Conservation (phyloP, 2,329 filamentous ascomycete genomes). For the Mariannaea sp. region DNA sequence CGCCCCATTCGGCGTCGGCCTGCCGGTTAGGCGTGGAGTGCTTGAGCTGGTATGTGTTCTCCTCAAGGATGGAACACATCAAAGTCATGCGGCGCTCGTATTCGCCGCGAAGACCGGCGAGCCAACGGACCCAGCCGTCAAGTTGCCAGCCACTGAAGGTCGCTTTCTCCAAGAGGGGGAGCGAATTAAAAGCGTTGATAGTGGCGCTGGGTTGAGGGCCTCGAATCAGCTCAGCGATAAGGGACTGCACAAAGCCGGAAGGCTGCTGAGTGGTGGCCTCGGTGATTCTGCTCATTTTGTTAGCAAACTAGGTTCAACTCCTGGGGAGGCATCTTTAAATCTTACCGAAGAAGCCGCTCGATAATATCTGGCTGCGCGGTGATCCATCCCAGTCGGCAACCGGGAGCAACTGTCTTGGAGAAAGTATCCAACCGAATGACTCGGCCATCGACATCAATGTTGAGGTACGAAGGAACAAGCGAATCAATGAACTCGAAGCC, state of each 20-base stretch:
- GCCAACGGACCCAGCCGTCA: conserved; percentile 89
- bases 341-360: conserved; percentile 63
- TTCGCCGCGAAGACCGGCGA: conserved; percentile 78
- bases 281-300: conserved; percentile 60
- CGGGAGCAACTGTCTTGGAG: conserved; percentile 89
- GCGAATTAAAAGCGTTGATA: conserved; percentile 48
- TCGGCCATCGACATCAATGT: conserved; percentile 80
- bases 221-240: conserved; percentile 78
- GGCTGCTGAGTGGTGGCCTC: conserved; percentile 83
- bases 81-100: conserved; percentile 84
- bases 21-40: conserved; percentile 55
- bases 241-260: conserved; percentile 85
- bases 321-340: background rate
- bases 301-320: background rate
- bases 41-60: conserved; percentile 68
- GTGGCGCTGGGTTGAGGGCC: conserved; percentile 62
- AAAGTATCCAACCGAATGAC: conserved; percentile 92
- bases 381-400: conserved; percentile 88
- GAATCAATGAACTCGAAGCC: conserved; percentile 83
- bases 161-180: conserved; percentile 54
- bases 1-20: conserved; percentile 68
- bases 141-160: conserved; percentile 70
- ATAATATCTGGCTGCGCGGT: conserved; percentile 80
- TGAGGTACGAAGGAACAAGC: conserved; percentile 80
- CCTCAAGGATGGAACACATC: conserved; percentile 77